Evolutionary conservation across 202 grass and related monocot species (phyloP), one percentile per base, ranked within the genome.

Genomic region (Alloteropsis angusta): DNA sequence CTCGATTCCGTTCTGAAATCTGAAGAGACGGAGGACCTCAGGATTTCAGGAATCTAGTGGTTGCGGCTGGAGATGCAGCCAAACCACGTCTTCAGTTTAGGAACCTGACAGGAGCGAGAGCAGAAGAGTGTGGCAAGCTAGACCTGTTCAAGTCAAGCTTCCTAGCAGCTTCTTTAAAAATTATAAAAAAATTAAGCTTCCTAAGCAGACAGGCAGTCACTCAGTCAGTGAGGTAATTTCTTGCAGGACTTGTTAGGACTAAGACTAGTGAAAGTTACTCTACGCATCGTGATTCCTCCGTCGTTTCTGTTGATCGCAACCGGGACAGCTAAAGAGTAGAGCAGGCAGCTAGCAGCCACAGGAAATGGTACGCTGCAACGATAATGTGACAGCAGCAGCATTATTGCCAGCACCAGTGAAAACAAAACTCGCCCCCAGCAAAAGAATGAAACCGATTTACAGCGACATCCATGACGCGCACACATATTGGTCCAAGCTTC

Each of bases 401-500:
- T 9, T 37, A 4, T 9, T 37, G 1, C 36, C 17, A 39, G 8
- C 12, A 42, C 4, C n/a, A 60, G 12, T 41, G 5, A 65, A 65
- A 42, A 22, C 17, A 9, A 38, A 18, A 64, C 21, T 6, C n/a
- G 10, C 22, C 4, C 37, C 6, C 9, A 39, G 41, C 4, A 43
- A 15, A 18, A n/a, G 2, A 63, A 37, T 4, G 4, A 36, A 38
- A 12, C 16, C 2, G 14, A 35, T 17, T 18, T 35, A 43, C 63
- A 66, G 19, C 63, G 63, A 43, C 38, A 15, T 10, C 22, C n/a
- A 66, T 21, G 23, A 42, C 38, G 41, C 28, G 34, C 68, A 80
- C 84, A 43, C 30, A 56, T 54, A 59, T 72, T 75, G 70, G 81
- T 62, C 66, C 23, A 37, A 69, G 2, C 21, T 46, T 48, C 14